Evolutionary conservation across 2,329 filamentous ascomycete species (phyloP).

Genomic region (Nemania sp.): DNA sequence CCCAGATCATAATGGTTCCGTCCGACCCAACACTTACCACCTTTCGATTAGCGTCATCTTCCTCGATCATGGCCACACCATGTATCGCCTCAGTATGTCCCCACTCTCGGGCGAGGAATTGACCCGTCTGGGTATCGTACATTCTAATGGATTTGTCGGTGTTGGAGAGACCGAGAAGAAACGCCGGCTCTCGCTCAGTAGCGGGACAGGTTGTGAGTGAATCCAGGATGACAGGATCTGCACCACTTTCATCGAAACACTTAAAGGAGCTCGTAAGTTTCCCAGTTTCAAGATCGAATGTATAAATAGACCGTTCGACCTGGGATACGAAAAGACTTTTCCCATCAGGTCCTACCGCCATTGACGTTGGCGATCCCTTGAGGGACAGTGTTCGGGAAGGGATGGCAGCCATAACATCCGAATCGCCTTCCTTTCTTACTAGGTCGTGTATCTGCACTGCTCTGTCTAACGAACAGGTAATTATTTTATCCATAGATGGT

Average conservation of each 20-base stretch:
- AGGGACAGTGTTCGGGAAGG: slow-evolving; percentile 82
- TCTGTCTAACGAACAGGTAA: slow-evolving; percentile 90
- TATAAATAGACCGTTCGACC: slow-evolving; percentile 70
- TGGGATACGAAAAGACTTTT: slow-evolving; percentile 70
- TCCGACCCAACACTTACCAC: slow-evolving; percentile 82
- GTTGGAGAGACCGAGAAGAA: slow-evolving; percentile 89
- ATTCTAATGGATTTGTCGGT: slow-evolving; percentile 95
- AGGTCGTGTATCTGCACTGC: slow-evolving; percentile 86
- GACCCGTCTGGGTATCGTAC: slow-evolving; percentile 82
- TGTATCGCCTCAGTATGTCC: slow-evolving; percentile 96
- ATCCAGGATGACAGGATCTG: slow-evolving; percentile 85
- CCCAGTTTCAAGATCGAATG: slow-evolving; percentile 74
- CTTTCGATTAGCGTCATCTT: slow-evolving; percentile 65
- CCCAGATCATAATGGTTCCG: slow-evolving; percentile 86
- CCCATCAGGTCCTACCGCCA: slow-evolving; percentile 75
- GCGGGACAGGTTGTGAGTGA: slow-evolving; percentile 75
- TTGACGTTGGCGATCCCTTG: slow-evolving; percentile 88
- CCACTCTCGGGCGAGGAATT: slow-evolving; percentile 88
- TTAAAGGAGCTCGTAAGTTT: slow-evolving; percentile 81
- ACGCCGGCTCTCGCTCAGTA: slow-evolving; percentile 66
- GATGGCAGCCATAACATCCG: slow-evolving; percentile 78
- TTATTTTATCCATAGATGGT: slow-evolving; percentile 78
- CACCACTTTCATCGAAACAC: slow-evolving; percentile 81
- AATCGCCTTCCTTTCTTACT: slow-evolving; percentile 74
- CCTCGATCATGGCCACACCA: slow-evolving; percentile 79